phyloP scores from a whole-genome alignment of 768 basidiomycete species.

The Wakefieldia striispora region DNA sequence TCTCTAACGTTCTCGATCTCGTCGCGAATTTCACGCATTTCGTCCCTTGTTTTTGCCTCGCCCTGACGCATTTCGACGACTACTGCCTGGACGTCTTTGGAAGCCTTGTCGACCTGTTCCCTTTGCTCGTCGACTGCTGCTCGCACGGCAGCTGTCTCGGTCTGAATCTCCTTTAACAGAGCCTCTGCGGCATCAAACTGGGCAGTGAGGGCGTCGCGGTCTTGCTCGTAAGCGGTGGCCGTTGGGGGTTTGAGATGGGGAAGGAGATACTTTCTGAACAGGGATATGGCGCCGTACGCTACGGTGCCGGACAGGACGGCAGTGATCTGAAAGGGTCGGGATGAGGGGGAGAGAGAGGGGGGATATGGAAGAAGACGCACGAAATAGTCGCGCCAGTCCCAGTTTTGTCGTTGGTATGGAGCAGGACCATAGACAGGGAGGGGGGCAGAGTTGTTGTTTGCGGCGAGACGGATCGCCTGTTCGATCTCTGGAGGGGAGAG shows the following conservation, averaged over 20 bases:
- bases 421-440: conserved; percentile 20
- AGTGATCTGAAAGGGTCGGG: conserved; percentile 63
- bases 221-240: conserved; percentile 84
- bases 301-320: conserved; percentile 86
- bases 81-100: conserved; percentile 67
- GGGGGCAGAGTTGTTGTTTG: conserved; percentile 29
- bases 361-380: conserved; percentile 47
- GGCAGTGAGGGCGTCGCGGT: conserved; percentile 77
- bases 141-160: conserved; percentile 70
- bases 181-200: conserved; percentile 90
- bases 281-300: conserved; percentile 72
- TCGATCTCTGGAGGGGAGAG: conserved; percentile 83
- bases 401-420: conserved; percentile 46
- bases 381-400: conserved; percentile 99
- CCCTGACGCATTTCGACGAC: conserved; percentile 75
- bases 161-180: conserved; percentile 75
- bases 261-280: conserved; percentile 89
- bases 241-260: conserved; percentile 91
- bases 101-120: conserved; percentile 66
- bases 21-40: conserved; percentile 88
- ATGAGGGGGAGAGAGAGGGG: conserved; percentile 15
- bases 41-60: conserved; percentile 76
- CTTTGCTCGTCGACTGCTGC: conserved; percentile 75
- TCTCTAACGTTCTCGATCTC: conserved; percentile 89
- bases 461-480: conserved; percentile 68